Evolutionary conservation across 148 eudicot genomes (phyloP), one percentile per base, ranked within the genome.

Genomic region (Salicornia ramosissima): DNA sequence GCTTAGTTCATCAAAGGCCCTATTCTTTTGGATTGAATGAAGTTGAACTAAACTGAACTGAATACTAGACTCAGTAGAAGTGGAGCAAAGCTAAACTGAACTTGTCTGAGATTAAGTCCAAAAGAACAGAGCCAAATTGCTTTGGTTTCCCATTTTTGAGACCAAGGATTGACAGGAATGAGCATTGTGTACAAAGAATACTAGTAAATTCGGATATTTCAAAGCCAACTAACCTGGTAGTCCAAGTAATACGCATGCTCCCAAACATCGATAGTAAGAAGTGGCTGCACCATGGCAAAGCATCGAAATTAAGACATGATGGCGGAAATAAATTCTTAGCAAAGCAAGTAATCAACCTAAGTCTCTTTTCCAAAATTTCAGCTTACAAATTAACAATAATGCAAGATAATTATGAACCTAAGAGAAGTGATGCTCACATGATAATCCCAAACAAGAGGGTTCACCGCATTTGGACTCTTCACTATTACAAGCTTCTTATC

Each of bases 241-340:
- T 91, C 99, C 50, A 94, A 84, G 87, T 90, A 94, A 77, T 94
- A 94, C 50, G 97, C 97, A 80, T 94, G 99, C 93, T 94, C 99
- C 99, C 97, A 94, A 33, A 94, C 93, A 67, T 94, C 99, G 10
- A 94, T 80, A 11, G 97, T 87, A 39, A 94, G 91, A 80, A 94
- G 86, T 11, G 99, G 99, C 99, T 94, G 96, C 82, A 84, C 36
- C 65, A 75, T 76, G 30, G 70, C 33, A 63, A 64, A 29, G 26
- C 3, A 69, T 78, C 71, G 68, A 31, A 61, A 39, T 18, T 9
- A 21, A 25, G 15, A 28, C 18, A 0, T 4, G 24, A 9, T 8
- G 16, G n/a, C n/a, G n/a, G 6, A 24, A 45, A 8, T 13, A 45
- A 9, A 45, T 9, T 45, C 11, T 8, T 4, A 45, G 10, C 1